These are phyloP conservation scores for Scedosporium minutisporum DNA, from an alignment of 2,329 filamentous ascomycete species.

Conservation along the genomic window DNA sequence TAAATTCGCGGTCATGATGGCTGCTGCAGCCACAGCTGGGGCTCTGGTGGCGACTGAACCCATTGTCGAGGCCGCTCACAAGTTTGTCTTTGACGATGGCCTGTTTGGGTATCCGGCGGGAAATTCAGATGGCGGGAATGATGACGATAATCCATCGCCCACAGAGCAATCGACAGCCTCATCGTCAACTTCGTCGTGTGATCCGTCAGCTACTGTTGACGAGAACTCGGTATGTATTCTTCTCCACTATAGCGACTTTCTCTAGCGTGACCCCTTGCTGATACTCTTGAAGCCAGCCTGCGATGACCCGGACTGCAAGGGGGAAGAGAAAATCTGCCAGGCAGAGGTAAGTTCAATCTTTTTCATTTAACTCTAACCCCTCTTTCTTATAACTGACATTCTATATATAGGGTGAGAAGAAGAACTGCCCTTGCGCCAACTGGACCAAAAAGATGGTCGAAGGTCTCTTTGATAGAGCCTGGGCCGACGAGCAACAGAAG, in stretches of 20 bases:
- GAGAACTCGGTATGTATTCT: neutral
- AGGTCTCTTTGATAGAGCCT: neutral
- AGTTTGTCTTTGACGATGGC: neutral
- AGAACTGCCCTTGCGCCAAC: neutral
- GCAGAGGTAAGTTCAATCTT: conserved; percentile 5
- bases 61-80: neutral
- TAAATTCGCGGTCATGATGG: neutral
- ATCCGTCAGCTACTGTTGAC: neutral
- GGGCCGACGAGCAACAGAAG: neutral
- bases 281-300: conserved; percentile 7
- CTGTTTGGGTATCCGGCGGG: neutral
- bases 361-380: neutral
- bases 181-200: neutral
- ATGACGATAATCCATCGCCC: neutral
- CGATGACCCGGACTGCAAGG: conserved; percentile 8
- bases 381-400: neutral
- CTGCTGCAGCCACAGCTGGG: neutral
- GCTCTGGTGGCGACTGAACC: neutral
- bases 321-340: conserved; percentile 6
- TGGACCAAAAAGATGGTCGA: neutral
- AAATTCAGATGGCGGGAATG: neutral
- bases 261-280: neutral
- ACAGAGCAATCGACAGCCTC: neutral
- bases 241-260: neutral
- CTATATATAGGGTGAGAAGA: neutral